A percentile compares a stretch with the other conserved stretches of the same genome.
These are phyloP conservation scores for Trichosporon asahii DNA, from an alignment of 1,284 basidiomycete species.

Conservation along the genomic window DNA sequence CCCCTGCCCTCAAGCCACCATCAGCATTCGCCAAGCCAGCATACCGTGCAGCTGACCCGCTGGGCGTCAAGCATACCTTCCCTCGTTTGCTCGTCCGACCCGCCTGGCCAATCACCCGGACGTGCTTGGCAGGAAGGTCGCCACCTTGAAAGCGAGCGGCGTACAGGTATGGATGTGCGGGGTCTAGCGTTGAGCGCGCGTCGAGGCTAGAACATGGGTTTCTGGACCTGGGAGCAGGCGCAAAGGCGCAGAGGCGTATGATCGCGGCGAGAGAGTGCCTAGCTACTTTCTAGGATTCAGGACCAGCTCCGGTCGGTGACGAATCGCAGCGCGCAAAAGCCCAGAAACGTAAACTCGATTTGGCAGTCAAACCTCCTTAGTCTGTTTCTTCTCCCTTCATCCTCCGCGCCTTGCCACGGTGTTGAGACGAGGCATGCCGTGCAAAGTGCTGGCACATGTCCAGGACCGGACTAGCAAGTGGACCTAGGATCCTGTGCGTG, in stretches of 20 bases:
- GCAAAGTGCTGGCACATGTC: neutral
- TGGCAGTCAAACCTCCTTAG: neutral
- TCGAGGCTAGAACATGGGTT: neutral
- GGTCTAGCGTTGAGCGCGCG: neutral
- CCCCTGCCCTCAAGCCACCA: neutral
- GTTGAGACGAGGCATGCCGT: neutral
- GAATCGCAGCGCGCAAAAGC: neutral
- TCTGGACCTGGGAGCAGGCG: neutral
- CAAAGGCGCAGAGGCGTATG: neutral
- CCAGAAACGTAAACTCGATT: neutral
- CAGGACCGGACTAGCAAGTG: neutral
- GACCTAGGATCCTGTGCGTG: neutral
- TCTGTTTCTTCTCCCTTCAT: neutral
- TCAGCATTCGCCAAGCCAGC: neutral
- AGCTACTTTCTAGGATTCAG: constrained; percentile 3
- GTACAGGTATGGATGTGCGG: neutral
- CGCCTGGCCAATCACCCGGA: neutral
- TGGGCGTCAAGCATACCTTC: neutral
- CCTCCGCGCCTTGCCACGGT: neutral
- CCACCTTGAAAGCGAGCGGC: neutral
- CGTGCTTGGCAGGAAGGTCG: neutral
- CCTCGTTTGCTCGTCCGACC: neutral
- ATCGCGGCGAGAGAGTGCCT: neutral
- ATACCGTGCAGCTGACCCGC: neutral
- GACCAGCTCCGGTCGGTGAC: neutral